A percentile compares a stretch with the other conserved stretches of the same genome.
These are phyloP conservation scores for Plenodomus lindquistii DNA, from an alignment of 2,329 filamentous ascomycete species.

Conservation along the genomic window DNA sequence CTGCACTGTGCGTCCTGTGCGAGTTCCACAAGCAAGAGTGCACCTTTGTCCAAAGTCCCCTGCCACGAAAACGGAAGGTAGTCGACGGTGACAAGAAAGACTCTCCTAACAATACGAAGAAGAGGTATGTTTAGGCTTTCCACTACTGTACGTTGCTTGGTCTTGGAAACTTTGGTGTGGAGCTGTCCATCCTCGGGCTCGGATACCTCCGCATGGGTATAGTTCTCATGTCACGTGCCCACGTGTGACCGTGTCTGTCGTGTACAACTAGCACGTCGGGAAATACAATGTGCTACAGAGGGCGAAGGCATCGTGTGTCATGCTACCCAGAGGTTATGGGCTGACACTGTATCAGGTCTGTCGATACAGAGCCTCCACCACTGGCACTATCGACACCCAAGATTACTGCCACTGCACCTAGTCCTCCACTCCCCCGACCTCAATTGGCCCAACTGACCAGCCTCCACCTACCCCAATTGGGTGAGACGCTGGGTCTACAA, in stretches of 20 bases:
- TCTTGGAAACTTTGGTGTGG: neutral
- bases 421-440: conserved; percentile 37
- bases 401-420: conserved; percentile 46
- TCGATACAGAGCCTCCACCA: conserved; percentile 46
- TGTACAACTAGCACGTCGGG: neutral
- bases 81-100: conserved; percentile 66
- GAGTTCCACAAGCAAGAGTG: conserved; percentile 78
- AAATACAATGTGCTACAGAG: neutral
- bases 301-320: conserved; percentile 20
- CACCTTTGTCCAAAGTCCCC: conserved; percentile 75
- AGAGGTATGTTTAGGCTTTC: conserved; percentile 63
- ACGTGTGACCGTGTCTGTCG: conserved; percentile 5
- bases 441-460: conserved; percentile 33
- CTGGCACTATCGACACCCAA: conserved; percentile 45
- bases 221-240: conserved; percentile 23
- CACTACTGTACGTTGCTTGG: conserved; percentile 11
- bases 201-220: neutral
- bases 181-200: neutral
- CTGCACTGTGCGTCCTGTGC: conserved; percentile 73
- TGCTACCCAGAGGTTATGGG: neutral
- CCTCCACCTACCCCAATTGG: conserved; percentile 44
- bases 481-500: conserved; percentile 69
- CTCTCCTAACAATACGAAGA: conserved; percentile 60
- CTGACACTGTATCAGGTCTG: conserved; percentile 30
- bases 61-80: conserved; percentile 78